phyloP scores from a whole-genome alignment of 129 eudicot genomes.

The Arctium minus region DNA sequence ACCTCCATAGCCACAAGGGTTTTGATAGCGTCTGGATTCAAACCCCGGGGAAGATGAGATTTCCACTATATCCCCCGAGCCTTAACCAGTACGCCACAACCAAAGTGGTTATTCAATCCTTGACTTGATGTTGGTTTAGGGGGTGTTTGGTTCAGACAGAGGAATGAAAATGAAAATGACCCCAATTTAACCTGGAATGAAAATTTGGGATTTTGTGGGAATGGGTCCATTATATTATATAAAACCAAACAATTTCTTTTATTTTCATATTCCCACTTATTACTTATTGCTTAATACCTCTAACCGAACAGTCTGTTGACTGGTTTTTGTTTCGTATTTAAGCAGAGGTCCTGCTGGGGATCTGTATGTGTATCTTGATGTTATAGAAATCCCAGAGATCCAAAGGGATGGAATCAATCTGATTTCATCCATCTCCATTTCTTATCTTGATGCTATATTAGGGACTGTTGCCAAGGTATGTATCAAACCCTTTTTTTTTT shows the following conservation, averaged over 20 bases:
- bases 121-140: too few relatives aligned
- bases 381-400: constrained; percentile 88
- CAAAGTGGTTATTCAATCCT: not conserved
- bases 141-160: too few relatives aligned
- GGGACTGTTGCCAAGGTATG: constrained; percentile 78
- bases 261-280: too few relatives aligned
- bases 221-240: too few relatives aligned
- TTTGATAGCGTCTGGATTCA: not conserved
- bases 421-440: constrained; percentile 57
- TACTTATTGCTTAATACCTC: too few relatives aligned
- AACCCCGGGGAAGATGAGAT: not conserved
- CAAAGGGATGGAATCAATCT: constrained; percentile 96
- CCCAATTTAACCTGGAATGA: too few relatives aligned
- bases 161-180: too few relatives aligned
- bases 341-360: constrained; percentile 92
- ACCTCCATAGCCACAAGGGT: not conserved
- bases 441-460: constrained; percentile 90
- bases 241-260: too few relatives aligned
- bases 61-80: not conserved
- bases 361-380: constrained; percentile 88
- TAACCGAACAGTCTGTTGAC: too few relatives aligned
- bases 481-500: not conserved
- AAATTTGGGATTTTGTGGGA: too few relatives aligned
- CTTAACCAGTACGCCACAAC: not conserved
- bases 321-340: not conserved